Evolutionary conservation across 257 asterid species (phyloP).

Genomic region (Solanum sejunctum): DNA sequence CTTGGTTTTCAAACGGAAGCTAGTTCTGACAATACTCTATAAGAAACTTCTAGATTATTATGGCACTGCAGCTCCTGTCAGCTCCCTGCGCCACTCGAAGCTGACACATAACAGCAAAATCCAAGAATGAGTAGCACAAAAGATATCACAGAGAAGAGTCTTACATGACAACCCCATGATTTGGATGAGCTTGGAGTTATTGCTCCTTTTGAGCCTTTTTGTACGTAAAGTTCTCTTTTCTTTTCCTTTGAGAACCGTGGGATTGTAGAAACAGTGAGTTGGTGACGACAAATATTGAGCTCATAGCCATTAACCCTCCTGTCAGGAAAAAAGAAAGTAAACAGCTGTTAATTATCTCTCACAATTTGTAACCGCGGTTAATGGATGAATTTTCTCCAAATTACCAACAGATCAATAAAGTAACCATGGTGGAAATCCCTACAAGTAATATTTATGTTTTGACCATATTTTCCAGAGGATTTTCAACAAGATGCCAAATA

Average conservation of each 20-base stretch:
- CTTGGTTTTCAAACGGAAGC: neutral
- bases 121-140: neutral
- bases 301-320: constrained; percentile 96
- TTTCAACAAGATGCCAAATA: neutral
- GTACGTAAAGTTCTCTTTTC: constrained; percentile 9
- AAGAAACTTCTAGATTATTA: neutral
- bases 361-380: neutral
- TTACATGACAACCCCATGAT: constrained; percentile 6
- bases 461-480: neutral
- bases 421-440: neutral
- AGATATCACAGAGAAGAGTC: neutral
- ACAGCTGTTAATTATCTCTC: neutral
- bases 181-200: neutral
- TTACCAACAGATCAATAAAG: neutral
- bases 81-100: neutral
- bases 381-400: neutral
- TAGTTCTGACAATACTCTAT: neutral
- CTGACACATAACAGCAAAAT: neutral
- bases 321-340: neutral
- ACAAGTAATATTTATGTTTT: neutral
- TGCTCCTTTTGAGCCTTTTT: neutral
- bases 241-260: constrained; percentile 37
- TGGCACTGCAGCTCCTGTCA: neutral
- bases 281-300: constrained; percentile 81
- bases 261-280: constrained; percentile 82